Percentiles rank a stretch among this genome's conserved stretches.
These are phyloP conservation scores for Amaranthus tricolor DNA, from an alignment of 179 eudicot species.

Conservation along the genomic window DNA sequence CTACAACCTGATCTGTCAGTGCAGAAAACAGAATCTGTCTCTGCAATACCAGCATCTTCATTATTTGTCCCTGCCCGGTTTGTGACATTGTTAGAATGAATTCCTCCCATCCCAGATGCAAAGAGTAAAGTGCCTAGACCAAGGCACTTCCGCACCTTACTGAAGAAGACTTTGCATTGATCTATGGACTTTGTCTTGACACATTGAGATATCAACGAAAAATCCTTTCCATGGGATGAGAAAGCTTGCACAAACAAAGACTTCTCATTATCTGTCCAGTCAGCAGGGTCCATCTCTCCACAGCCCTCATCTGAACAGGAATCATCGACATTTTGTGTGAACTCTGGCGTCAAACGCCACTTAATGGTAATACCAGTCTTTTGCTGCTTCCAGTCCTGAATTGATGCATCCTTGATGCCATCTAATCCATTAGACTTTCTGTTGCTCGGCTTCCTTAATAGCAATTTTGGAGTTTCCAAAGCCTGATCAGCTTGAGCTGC, in stretches of 20 bases:
- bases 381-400: constrained; percentile 49
- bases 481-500: constrained; percentile 59
- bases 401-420: constrained; percentile 39
- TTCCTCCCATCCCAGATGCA: constrained; percentile 29
- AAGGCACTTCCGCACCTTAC: constrained; percentile 82
- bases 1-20: constrained; percentile 49
- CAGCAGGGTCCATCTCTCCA: constrained; percentile 68
- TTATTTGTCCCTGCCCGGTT: constrained; percentile 65
- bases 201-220: constrained; percentile 60
- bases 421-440: constrained; percentile 35
- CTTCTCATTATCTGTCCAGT: constrained; percentile 97
- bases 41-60: constrained; percentile 66
- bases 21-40: constrained; percentile 49
- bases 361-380: constrained; percentile 36
- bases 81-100: constrained; percentile 37
- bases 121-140: constrained; percentile 56
- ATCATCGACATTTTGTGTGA: constrained; percentile 55
- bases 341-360: constrained; percentile 58
- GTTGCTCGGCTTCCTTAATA: constrained; percentile 28
- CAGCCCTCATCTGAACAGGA: constrained; percentile 90
- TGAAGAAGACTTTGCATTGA: constrained; percentile 80
- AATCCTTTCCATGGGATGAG: constrained; percentile 76
- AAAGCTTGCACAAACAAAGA: constrained; percentile 69
- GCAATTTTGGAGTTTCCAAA: constrained; percentile 32
- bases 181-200: constrained; percentile 72